Evolutionary conservation across 352 stramenopile species (phyloP), one percentile per base, ranked within the genome.

Genomic region (Phytopythium sindhum): DNA sequence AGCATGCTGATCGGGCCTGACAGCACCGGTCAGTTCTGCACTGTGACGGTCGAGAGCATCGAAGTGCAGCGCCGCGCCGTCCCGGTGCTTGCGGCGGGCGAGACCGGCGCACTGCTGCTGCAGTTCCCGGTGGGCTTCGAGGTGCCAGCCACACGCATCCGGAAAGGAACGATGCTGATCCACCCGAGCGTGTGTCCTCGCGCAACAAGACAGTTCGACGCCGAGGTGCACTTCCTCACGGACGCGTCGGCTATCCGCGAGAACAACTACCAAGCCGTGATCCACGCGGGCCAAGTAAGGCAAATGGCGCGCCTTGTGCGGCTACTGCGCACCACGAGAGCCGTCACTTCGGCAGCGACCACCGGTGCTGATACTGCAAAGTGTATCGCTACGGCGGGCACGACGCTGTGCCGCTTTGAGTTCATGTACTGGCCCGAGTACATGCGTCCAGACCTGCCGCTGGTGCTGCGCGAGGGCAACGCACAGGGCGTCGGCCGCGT

Each of bases 381-480:
- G 26, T 24, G 48, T 17, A 23, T 1, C 29, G 31, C 65, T 5
- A 37, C 63, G 42, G 55, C 79, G 62, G 37, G 72, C 54, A 70
- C 69, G 24, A 84, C 73, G 50, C 77, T 90, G 45, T 91, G 85
- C 48, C 83, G 86, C 29, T 93, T 95, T 37, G 81, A 93, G 61
- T 95, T 95, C 68, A 89, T 95, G 75, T 91, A 95, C 75, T 91
- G 82, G 76, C 81, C 86, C 0, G 86, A 95, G 72, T 92, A 92
- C 64, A 80, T 95, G 61, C 86, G 81, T 31, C 84, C 84, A 0
- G 80, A 95, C 51, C 60, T 90, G 45, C 86, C 86, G 55, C 67
- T 95, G n/a, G 82, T 95, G 6, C 63, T 95, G 24, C 77, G 81
- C 9, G 86, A 91, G 63, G 75, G 71, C 44, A 77, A 65, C 15